A percentile compares a stretch with the other conserved stretches of the same genome.
Conservation (phyloP, 139 green algal genomes). For the Asterochloris erici region DNA sequence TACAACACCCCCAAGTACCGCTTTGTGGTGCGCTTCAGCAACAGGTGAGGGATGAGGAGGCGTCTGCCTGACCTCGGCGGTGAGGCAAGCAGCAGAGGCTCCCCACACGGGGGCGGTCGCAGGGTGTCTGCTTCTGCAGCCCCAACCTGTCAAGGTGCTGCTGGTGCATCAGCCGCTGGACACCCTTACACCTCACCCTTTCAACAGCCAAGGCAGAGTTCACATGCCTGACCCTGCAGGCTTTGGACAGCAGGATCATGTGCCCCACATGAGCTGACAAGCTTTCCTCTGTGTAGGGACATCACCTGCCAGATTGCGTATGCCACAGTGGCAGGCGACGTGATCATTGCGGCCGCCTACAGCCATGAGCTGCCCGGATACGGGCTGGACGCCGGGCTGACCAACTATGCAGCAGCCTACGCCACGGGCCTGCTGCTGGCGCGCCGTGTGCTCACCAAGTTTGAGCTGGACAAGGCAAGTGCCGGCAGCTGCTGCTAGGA, state of each 20-base stretch:
- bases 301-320: conserved; percentile 92
- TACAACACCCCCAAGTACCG: conserved; percentile 99
- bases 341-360: conserved; percentile 86
- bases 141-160: too few relatives aligned
- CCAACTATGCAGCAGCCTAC: conserved; percentile 97
- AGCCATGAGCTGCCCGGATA: conserved; percentile 92
- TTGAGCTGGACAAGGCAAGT: conserved; percentile 72
- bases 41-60: conserved; percentile 11
- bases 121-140: too few relatives aligned
- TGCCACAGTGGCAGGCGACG: conserved; percentile 91
- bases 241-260: too few relatives aligned
- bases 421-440: conserved; percentile 91
- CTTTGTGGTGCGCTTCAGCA: conserved; percentile 45
- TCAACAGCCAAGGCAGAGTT: too few relatives aligned
- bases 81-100: too few relatives aligned
- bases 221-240: too few relatives aligned
- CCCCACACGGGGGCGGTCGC: too few relatives aligned
- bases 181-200: too few relatives aligned
- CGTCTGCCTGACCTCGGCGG: too few relatives aligned
- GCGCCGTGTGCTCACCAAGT: conserved; percentile 91
- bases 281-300: conserved; percentile 37
- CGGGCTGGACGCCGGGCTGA: conserved; percentile 88
- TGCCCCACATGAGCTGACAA: too few relatives aligned
- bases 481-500: too few relatives aligned
- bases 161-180: too few relatives aligned